A percentile compares a stretch with the other conserved stretches of the same genome.
Conservation (phyloP, 2,329 filamentous ascomycete species). For the Pseudogymnoascus sp. region DNA sequence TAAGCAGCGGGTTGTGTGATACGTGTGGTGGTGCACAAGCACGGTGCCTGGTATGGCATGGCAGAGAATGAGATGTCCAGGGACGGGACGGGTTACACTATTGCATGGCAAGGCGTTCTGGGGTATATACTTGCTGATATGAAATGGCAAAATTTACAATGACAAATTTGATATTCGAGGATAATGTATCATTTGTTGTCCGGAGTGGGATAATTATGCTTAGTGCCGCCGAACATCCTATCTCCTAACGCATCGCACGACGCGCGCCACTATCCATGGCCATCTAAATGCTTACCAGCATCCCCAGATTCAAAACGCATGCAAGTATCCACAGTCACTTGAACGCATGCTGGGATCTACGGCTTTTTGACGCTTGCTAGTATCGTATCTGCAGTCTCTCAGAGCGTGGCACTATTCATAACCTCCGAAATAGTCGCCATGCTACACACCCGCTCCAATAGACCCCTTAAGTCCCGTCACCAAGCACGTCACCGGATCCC, state of each 20-base stretch:
- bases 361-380: background rate
- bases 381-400: background rate
- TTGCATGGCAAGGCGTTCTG: conserved; percentile 12
- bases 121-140: background rate
- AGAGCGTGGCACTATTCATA: background rate
- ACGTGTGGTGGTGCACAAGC: background rate
- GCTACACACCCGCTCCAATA: background rate
- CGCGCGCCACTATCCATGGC: background rate
- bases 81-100: conserved; percentile 3
- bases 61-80: background rate
- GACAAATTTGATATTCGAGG: background rate
- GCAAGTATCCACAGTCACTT: background rate
- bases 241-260: background rate
- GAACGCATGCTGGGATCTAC: background rate
- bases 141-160: background rate
- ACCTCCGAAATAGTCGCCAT: background rate
- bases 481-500: background rate
- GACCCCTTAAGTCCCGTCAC: background rate
- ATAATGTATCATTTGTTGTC: background rate
- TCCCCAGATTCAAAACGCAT: background rate
- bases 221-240: background rate
- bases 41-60: background rate
- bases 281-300: background rate
- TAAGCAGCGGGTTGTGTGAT: conserved; percentile 32
- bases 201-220: background rate